Evolutionary conservation across 2,329 filamentous ascomycete species (phyloP), one percentile per base, ranked within the genome.

Genomic region (Monosporascus cannonballus): DNA sequence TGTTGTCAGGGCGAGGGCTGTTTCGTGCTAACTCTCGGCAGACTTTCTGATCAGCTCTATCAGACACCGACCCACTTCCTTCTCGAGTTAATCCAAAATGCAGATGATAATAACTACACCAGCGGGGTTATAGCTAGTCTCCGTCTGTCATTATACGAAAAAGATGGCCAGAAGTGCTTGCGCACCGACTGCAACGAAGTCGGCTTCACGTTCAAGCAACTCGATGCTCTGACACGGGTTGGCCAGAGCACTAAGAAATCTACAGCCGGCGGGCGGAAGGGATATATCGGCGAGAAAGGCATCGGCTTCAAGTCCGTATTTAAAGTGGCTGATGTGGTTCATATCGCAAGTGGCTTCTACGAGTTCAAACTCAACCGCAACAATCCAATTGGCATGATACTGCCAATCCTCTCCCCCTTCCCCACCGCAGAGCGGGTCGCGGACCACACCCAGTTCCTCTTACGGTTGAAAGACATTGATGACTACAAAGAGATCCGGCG

Each of bases 251-350:
- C 69, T 11, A 73, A 72, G 48, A 46, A 25, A 14, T 14, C n/a
- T 27, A 62, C 52, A 3, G 49, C 30, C 37, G 55, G 53, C 14
- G 50, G 51, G 14, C 54, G 54, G 6, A 53, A 53, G 14, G 60
- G 63, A 9, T 68, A 62, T 45, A 68, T 68, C 27, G 69, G 69
- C n/a, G 68, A 70, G 50, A 71, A 69, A 50, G 69, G 68, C 7
- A 70, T 71, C 22, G 68, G 69, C 3, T 71, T 71, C 65, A 71
- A 71, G 53, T 61, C 64, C 2, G 65, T 69, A 20, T 72, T 71
- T 57, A 67, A 61, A 17, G 64, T 69, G 1, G 64, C 69, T 1
- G 51, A 62, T 41, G 51, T 55, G 1, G 68, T 71, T 4, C 64
- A 60, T 42, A 65, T 73, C 18, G 51, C 54, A 9, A 67, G 62